Evolutionary conservation across 257 asterid genomes (phyloP).

Genomic region (Solanum megistacrolobum): DNA sequence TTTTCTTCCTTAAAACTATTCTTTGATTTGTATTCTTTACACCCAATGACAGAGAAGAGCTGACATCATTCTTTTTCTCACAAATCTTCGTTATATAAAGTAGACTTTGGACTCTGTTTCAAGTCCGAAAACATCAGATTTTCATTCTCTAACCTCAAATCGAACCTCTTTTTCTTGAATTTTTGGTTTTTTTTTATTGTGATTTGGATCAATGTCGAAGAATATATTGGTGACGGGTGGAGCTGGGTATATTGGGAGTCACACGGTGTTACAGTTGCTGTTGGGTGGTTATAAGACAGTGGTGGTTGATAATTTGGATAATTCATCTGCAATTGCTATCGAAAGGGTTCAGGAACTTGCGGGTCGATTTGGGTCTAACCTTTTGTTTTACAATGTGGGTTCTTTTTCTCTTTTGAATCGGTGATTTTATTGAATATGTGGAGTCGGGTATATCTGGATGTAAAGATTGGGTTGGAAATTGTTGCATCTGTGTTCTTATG

Average conservation of each 20-base stretch:
- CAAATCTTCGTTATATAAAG: background rate
- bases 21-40: background rate
- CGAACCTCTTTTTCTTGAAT: background rate
- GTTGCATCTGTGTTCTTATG: background rate
- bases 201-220: conserved; percentile 21
- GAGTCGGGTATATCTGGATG: background rate
- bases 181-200: background rate
- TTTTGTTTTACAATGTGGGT: conserved; percentile 62
- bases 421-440: background rate
- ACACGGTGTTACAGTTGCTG: conserved; percentile 79
- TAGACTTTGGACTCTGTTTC: background rate
- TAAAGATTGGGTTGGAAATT: background rate
- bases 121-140: background rate
- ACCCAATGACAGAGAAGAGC: background rate
- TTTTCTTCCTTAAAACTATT: background rate
- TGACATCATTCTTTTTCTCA: background rate
- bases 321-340: conserved; percentile 61
- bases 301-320: conserved; percentile 84
- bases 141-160: background rate
- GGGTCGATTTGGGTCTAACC: conserved; percentile 47
- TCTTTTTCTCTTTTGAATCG: background rate
- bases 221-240: conserved; percentile 55
- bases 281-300: conserved; percentile 64
- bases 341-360: conserved; percentile 71
- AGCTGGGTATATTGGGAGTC: conserved; percentile 65